A percentile compares a stretch with the other conserved stretches of the same genome.
These are phyloP conservation scores for Aciculosporium take DNA, from an alignment of 2,329 filamentous ascomycete species.

Conservation along the genomic window DNA sequence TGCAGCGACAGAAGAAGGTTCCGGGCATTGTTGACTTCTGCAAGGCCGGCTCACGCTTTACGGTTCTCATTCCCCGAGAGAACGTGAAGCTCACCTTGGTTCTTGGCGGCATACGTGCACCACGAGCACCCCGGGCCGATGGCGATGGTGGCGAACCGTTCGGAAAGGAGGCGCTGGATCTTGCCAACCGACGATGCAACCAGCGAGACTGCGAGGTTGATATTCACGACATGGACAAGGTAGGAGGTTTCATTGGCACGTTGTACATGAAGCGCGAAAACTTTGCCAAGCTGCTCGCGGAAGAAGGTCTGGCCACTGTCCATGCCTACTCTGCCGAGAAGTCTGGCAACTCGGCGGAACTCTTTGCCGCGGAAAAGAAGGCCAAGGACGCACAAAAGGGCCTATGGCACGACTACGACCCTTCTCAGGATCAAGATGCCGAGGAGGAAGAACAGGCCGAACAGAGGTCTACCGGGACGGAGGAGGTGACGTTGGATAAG, in stretches of 20 bases:
- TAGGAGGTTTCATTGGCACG: slow-evolving; percentile 91
- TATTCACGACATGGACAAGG: slow-evolving; percentile 87
- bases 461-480: slow-evolving; percentile 33
- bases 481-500: slow-evolving; percentile 45
- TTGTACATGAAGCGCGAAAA: slow-evolving; percentile 90
- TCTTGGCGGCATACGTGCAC: slow-evolving; percentile 80
- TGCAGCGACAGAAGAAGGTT: slow-evolving; percentile 83
- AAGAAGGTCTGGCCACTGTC: slow-evolving; percentile 85
- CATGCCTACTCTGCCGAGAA: slow-evolving; percentile 95
- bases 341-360: slow-evolving; percentile 74
- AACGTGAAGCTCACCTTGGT: slow-evolving; percentile 92
- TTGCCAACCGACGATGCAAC: slow-evolving; percentile 75
- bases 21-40: slow-evolving; percentile 93
- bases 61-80: slow-evolving; percentile 78
- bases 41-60: slow-evolving; percentile 93
- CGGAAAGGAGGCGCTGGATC: slow-evolving; percentile 84
- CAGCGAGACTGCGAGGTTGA: slow-evolving; percentile 96
- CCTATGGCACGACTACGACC: slow-evolving; percentile 90
- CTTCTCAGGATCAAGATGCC: slow-evolving; percentile 61
- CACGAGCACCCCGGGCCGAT: slow-evolving; percentile 64
- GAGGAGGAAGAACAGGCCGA: slow-evolving; percentile 36
- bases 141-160: slow-evolving; percentile 79
- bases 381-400: slow-evolving; percentile 83
- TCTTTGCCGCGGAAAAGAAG: slow-evolving; percentile 73
- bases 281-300: slow-evolving; percentile 83